Percentiles rank a stretch among this genome's conserved stretches.
Conservation (phyloP, 2,329 filamentous ascomycete species). For the Alternaria solani region DNA sequence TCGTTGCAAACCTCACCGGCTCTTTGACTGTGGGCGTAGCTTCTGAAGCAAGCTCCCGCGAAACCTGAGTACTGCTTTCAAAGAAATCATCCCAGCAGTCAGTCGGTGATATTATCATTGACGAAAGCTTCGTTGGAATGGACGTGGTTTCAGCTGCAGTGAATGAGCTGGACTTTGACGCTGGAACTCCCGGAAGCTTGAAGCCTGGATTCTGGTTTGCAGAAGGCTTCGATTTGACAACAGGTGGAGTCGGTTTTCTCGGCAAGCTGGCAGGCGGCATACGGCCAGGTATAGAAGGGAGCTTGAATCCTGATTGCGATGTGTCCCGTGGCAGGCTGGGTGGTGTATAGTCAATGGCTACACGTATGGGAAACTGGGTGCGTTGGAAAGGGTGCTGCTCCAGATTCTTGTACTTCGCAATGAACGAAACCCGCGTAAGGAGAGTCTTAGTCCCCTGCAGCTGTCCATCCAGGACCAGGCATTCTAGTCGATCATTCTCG, state of each 20-base stretch:
- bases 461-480: constrained; percentile 45
- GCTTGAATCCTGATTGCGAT: constrained; percentile 30
- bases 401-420: constrained; percentile 41
- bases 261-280: constrained; percentile 6
- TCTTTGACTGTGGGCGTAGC: no score
- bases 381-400: constrained; percentile 35
- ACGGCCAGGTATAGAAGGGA: constrained; percentile 26
- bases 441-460: constrained; percentile 44
- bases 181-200: constrained; percentile 37
- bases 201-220: constrained; percentile 30
- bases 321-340: constrained; percentile 10
- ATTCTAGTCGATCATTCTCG: constrained; percentile 43
- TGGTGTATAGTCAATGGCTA: constrained; percentile 29
- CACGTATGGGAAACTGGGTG: constrained; percentile 45
- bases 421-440: constrained; percentile 40
- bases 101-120: not conserved
- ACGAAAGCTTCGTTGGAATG: not conserved
- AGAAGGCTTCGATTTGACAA: constrained; percentile 5
- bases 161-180: constrained; percentile 25
- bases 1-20: not conserved
- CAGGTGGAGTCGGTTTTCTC: constrained; percentile 13
- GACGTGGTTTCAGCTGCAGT: not conserved
- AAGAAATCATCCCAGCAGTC: constrained; percentile 54
- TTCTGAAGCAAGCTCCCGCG: constrained; percentile 51
- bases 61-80: constrained; percentile 57